Evolutionary conservation across 768 basidiomycete species (phyloP), one percentile per base, ranked within the genome.

Genomic region (Leccinellum luteum): DNA sequence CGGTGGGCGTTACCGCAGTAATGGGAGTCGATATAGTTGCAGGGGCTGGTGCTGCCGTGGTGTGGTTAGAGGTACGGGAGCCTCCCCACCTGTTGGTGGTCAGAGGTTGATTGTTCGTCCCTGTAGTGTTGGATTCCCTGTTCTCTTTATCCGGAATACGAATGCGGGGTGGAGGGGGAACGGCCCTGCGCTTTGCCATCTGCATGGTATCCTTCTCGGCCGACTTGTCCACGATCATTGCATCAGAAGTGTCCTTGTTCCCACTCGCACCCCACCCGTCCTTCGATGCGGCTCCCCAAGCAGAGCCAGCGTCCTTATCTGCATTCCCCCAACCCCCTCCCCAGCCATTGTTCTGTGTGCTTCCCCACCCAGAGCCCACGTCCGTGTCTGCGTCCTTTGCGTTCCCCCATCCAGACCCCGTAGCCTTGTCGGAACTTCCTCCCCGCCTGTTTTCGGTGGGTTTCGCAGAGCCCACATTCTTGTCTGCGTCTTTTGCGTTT

Each of bases 91-190:
- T 72, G 30, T 15, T 60, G 4, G 38, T 17, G 7, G 57, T 32
- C 8, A 72, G 34, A 1, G 64, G 62, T 27, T 65, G 63, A 45
- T 53, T 48, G 35, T 71, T 74, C 23, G 70, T 66, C 25, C 70
- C 68, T 4, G 66, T 55, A 4, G 55, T 59, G 44, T 62, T 68
- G 34, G 6, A 4, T 47, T 48, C 57, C 53, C 32, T 62, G 54
- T 45, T 51, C 6, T 61, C 66, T 41, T 53, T 55, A 14, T 58
- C 60, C 9, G 67, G 63, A 51, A 65, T 67, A 35, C 56, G 61
- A 19, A 66, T 61, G 21, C 72, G 69, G 27, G 69, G 72, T 1
- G 72, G 68, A 10, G 66, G 57, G 17, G 54, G 52, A 19, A 60
- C 54, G 23, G 14, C 23, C 23, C 48, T 72, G 30, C 57, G 32